Evolutionary conservation across 148 eudicot species (phyloP).

Genomic region (Camellia lanceoleosa): DNA sequence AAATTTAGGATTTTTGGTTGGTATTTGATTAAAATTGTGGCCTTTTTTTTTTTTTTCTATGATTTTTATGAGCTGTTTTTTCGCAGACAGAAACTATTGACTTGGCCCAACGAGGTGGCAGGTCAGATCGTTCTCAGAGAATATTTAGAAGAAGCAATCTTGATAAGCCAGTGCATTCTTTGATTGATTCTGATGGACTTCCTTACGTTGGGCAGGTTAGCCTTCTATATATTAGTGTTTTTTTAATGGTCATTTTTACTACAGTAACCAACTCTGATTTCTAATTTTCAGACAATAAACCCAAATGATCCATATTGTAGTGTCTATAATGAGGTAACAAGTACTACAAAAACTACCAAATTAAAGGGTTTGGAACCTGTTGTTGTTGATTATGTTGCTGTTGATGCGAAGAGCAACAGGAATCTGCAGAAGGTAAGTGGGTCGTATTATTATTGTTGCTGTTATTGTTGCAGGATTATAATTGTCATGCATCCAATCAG

Average conservation of each 20-base stretch:
- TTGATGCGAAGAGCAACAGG: conserved; percentile 70
- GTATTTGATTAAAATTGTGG: not conserved
- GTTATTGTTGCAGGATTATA: not conserved
- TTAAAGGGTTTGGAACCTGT: conserved; percentile 74
- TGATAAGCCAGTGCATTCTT: conserved; percentile 46
- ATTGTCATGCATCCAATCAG: not conserved
- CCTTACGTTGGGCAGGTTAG: conserved; percentile 87
- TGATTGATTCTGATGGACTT: conserved; percentile 85
- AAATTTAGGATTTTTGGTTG: not conserved
- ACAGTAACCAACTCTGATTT: conserved; percentile 20
- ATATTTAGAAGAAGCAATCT: conserved; percentile 61
- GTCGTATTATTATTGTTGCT: not conserved
- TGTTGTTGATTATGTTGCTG: conserved; percentile 78
- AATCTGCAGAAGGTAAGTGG: conserved; percentile 61
- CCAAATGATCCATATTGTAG: conserved; percentile 65
- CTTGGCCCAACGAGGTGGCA: conserved; percentile 51
- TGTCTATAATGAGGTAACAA: conserved; percentile 46
- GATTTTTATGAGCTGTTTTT: not conserved
- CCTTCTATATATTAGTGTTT: conserved; percentile 4
- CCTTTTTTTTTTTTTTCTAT: no score
- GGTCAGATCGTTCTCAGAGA: conserved; percentile 40
- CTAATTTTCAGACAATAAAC: conserved; percentile 55
- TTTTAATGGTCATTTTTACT: not conserved
- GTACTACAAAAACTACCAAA: conserved; percentile 23
- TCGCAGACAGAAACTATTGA: conserved; percentile 88